Base-by-base conservation (phyloP, 2,329 filamentous ascomycete species). In the Fonsecaea erecta region DNA sequence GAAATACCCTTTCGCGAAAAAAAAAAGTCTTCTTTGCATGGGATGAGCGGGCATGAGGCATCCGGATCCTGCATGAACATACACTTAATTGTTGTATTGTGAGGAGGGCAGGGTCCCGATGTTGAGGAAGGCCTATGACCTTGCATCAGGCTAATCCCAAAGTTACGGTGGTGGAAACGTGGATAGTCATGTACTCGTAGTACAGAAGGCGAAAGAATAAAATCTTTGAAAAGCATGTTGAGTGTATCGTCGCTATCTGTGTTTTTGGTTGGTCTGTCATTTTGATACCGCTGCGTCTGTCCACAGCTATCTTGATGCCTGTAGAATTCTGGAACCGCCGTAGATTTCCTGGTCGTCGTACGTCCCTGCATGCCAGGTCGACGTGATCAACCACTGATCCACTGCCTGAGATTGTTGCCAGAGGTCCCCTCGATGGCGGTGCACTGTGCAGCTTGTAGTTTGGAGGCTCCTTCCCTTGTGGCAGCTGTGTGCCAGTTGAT, bases 1-100 rank as follows among this genome's bases (percentile, higher is more conserved):
- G 64, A 60, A 63, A 62, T 56, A 52, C 78, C 75, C 76, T 76
- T 76, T 78, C 75, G 77, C 75, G 53, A 60, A 52, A 53, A 60
- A 54, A 53, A 71, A 71, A 72, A 71, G 69, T 72, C 69, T 68
- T 66, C 63, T 68, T 64, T 70, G 67, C 66, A 68, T 75, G 67
- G 70, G 63, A 68, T 69, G 69, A 70, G 52, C 48, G 68, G 72
- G 73, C 71, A 70, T 24, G 72, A 74, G 72, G 71, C 69, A 67
- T 63, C 53, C 37, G 56, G 68, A 66, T 63, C 63, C 65, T 70
- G 66, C 69, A 66, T 70, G 69, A 73, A 69, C 58, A 59, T 69
- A 64, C 55, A 52, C 60, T 63, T 60, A n/a, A 48, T 16, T 63
- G 53, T 61, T 52, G 60, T 60, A 52, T 60, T 66, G 65, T 71